Base-by-base conservation (phyloP, 2,329 filamentous ascomycete species). In the Arthrocladium fulminans region DNA sequence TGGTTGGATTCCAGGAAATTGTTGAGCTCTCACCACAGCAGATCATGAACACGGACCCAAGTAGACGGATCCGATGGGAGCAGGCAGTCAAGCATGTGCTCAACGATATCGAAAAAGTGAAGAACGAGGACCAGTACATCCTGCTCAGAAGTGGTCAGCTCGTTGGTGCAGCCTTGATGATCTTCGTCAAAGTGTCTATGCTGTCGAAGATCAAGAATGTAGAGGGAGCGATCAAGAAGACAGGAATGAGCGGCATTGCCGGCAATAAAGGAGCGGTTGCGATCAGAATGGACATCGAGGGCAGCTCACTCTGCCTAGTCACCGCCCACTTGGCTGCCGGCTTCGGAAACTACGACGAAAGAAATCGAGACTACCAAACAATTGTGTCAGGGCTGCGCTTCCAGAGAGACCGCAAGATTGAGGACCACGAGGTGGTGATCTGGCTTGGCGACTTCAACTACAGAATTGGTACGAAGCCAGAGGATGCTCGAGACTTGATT, bases 381-480 rank as follows among this genome's bases (percentile, higher is more conserved):
- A 96, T 96, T 52, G 83, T 86, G 57, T 79, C 86, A 52, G 92
- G 92, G 2, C 67, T 98, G 27, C 80, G 86, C 32, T 98, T 98
- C 62, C 90, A 95, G 65, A 79, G 88, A 47, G 95, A 96, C 60
- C 76, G 88, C 49, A 79, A 84, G 3, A 97, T 98, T 53, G 87
- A 92, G 59, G 85, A 97, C 63, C 92, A 98, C 62, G 88, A 84
- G 55, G 83, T 86, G 19, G 83, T 97, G 29, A 83, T 96, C 46
- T 98, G 92, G 90, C 76, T 96, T 35, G 92, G 92, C 3, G 92
- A 98, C 65, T 98, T 98, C 72, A 98, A 98, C 63, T 98, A 98
- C 66, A 84, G 92, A 15, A 94, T 98, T 59, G 90, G 89, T 1
- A 74, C 97, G 49, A 77, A 76, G 38, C 81, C 87, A 55, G 88